Base-by-base conservation (phyloP, 2,329 filamentous ascomycete species). In the Nemania diffusa region DNA sequence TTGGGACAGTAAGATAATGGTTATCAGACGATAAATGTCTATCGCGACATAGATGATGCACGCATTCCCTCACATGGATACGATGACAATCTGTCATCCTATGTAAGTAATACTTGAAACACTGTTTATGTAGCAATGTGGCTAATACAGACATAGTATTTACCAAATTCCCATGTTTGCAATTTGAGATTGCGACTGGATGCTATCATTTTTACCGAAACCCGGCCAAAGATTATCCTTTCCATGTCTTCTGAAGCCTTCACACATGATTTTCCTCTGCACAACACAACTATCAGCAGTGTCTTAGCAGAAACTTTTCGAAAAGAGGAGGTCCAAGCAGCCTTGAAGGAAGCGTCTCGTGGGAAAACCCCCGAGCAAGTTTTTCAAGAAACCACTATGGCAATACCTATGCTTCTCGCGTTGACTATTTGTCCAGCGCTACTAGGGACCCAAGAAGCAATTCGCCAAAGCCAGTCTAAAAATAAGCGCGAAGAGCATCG, bases 401-500 rank as follows among this genome's bases (percentile, higher is more conserved):
- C 80, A 17, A 65, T 84, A 3, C 76, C 79, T 20, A 79, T 83
- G 72, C 72, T 84, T 32, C 73, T 83, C 34, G 80, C 81, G 11
- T 69, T 82, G 40, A 77, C 80, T 20, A 74, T 80, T 7, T 79
- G 78, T 11, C 83, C 84, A 6, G 84, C 80, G 11, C 71, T 85
- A 29, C 76, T 85, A 17, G 83, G 81, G 8, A 83, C 81, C 0
- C 80, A 82, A 67, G 84, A 85, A 74, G 81, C 83, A 3, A 84
- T 85, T 62, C 79, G 81, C 3, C 83, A 85, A 76, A 82, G 81
- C 13, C 83, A 85, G 68, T 78, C 79, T 11, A 83, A 85, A 67
- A 82, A 81, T 56, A 81, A 81, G 68, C 78, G 80, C 67, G 83
- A 85, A 75, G 82, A 84, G 69, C 84, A 85, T 74, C 81, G 83